phyloP scores from a whole-genome alignment of 2,329 filamentous ascomycete species.

The Penicillium sp. region DNA sequence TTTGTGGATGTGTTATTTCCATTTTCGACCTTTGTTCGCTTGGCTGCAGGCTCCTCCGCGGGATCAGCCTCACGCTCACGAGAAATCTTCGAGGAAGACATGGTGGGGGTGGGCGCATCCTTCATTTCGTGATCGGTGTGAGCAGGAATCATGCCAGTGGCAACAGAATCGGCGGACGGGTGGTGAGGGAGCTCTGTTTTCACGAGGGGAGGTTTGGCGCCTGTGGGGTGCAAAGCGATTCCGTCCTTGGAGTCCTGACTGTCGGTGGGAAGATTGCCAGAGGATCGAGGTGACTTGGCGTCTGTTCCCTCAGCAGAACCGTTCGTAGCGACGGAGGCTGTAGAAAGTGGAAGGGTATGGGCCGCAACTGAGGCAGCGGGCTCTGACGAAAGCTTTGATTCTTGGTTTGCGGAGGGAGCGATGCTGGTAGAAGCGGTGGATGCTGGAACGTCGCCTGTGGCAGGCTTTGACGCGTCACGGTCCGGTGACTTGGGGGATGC shows the following conservation, averaged over 20 bases:
- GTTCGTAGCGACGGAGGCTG: background rate
- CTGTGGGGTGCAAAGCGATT: constrained; percentile 19
- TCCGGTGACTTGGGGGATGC: constrained; percentile 28
- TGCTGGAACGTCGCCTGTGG: constrained; percentile 2
- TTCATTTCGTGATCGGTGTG: constrained; percentile 47
- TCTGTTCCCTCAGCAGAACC: background rate
- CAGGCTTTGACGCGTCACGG: constrained; percentile 9
- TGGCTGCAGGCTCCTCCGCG: constrained; percentile 60
- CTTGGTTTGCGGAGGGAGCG: background rate
- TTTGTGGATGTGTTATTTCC: constrained; percentile 39
- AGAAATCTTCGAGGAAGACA: constrained; percentile 54
- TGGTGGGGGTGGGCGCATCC: constrained; percentile 50
- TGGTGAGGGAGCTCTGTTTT: constrained; percentile 34
- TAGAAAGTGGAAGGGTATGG: constrained; percentile 1
- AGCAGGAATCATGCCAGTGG: constrained; percentile 14
- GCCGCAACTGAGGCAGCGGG: background rate
- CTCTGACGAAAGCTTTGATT: constrained; percentile 4
- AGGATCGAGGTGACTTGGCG: background rate
- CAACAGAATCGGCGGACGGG: constrained; percentile 18
- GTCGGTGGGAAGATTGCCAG: background rate
- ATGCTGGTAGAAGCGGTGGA: constrained; percentile 4
- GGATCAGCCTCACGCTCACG: constrained; percentile 72
- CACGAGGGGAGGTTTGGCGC: constrained; percentile 10
- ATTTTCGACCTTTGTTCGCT: constrained; percentile 70
- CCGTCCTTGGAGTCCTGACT: constrained; percentile 6